These are phyloP conservation scores for Chalciporus sp. DNA, from an alignment of 1,284 basidiomycete genomes.

Conservation along the genomic window DNA sequence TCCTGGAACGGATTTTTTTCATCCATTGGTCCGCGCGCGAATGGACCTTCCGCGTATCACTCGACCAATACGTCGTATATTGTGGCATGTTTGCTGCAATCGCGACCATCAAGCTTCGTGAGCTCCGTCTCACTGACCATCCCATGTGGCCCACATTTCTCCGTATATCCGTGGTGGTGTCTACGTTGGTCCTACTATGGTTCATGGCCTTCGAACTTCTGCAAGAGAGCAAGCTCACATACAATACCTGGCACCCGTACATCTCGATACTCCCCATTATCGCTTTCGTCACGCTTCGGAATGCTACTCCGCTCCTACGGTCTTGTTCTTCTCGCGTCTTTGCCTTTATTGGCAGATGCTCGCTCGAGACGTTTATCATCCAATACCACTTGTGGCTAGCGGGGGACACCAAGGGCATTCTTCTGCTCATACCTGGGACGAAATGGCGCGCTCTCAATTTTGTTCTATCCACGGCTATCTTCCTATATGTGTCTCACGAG, in stretches of 20 bases:
- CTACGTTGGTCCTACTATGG: conserved; percentile 64
- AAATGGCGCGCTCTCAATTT: conserved; percentile 76
- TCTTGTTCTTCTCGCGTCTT: conserved; percentile 72
- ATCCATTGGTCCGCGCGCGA: conserved; percentile 85
- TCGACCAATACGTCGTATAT: conserved; percentile 89
- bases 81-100: conserved; percentile 81
- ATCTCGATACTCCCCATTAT: conserved; percentile 81
- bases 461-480: conserved; percentile 71
- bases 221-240: conserved; percentile 78
- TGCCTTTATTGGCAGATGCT: conserved; percentile 81
- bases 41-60: conserved; percentile 84
- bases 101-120: conserved; percentile 74
- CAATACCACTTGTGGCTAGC: conserved; percentile 92
- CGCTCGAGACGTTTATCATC: conserved; percentile 85
- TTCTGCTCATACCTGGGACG: conserved; percentile 78
- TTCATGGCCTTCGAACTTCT: conserved; percentile 82
- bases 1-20: conserved; percentile 65
- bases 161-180: conserved; percentile 49
- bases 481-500: conserved; percentile 78
- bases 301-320: conserved; percentile 71
- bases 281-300: conserved; percentile 75
- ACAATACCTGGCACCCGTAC: conserved; percentile 85
- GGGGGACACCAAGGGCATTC: conserved; percentile 82
- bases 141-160: conserved; percentile 61
- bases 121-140: conserved; percentile 71